Evolutionary conservation across 225 moss, liverwort and hornwort genomes (phyloP).

Genomic region (Physcomitrium patens): DNA sequence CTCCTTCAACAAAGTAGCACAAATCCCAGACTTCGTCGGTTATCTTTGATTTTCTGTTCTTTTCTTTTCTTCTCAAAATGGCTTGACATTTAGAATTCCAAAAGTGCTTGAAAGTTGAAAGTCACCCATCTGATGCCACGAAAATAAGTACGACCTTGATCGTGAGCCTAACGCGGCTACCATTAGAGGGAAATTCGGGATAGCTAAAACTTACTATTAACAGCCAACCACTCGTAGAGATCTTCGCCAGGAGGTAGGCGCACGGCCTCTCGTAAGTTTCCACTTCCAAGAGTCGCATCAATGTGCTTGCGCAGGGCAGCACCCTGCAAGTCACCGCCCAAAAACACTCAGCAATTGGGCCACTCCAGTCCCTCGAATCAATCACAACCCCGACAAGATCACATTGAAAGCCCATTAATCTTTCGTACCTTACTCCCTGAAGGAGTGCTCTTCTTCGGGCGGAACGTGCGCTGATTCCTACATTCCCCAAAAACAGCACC

Average conservation of each 20-base stretch:
- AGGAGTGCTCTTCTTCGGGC: slow-evolving; percentile 96
- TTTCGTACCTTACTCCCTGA: slow-evolving; percentile 85
- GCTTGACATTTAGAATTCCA: too few relatives aligned
- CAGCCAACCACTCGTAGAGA: slow-evolving; percentile 77
- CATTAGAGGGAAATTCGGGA: not conserved
- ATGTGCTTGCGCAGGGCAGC: slow-evolving; percentile 98
- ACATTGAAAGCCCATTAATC: not conserved
- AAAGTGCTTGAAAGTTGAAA: too few relatives aligned
- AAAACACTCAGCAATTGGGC: slow-evolving; percentile 1
- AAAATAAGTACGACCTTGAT: not conserved
- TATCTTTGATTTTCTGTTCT: too few relatives aligned
- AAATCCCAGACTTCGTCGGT: too few relatives aligned
- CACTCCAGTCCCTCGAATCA: not conserved
- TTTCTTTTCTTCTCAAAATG: too few relatives aligned
- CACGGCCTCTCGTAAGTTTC: slow-evolving; percentile 95
- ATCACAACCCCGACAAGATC: not conserved
- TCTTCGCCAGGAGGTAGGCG: slow-evolving; percentile 79
- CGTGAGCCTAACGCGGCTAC: not conserved
- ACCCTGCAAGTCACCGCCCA: slow-evolving; percentile 51
- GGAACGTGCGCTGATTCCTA: slow-evolving; percentile 99
- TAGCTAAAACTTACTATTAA: slow-evolving; percentile 52
- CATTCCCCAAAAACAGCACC: not conserved
- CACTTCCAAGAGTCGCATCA: slow-evolving; percentile 99
- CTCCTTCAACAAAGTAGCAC: too few relatives aligned
- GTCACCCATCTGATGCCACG: too few relatives aligned